These are phyloP conservation scores for Dictyostelium brefeldianum DNA, from an alignment of 78 protist species.

Conservation along the genomic window DNA sequence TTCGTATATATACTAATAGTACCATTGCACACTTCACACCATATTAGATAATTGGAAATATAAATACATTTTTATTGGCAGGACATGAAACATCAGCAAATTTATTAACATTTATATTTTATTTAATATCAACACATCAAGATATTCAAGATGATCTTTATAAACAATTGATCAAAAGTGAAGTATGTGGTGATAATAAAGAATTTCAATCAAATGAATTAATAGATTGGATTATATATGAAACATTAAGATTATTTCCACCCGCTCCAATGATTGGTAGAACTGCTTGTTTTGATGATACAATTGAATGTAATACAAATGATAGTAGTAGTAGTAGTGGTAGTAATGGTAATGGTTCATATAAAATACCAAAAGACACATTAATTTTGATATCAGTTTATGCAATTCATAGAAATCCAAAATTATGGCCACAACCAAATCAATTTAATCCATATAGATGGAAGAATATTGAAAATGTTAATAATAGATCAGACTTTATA, in stretches of 20 bases:
- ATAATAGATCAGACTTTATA: not conserved
- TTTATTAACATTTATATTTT: constrained; percentile 43
- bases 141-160: constrained; percentile 46
- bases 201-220: constrained; percentile 1
- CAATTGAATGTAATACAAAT: not conserved
- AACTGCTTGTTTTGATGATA: not conserved
- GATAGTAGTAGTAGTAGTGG: not conserved
- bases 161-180: not conserved
- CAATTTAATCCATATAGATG: constrained; percentile 51
- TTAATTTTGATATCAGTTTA: constrained; percentile 57
- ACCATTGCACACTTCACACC: not conserved
- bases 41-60: constrained; percentile 43
- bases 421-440: constrained; percentile 18
- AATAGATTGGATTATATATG: constrained; percentile 51
- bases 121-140: constrained; percentile 37
- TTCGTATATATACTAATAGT: too few species aligned
- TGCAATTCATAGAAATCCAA: constrained; percentile 50
- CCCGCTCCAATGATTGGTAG: constrained; percentile 79
- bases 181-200: not conserved
- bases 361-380: constrained; percentile 10
- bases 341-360: not conserved
- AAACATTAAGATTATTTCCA: constrained; percentile 68
- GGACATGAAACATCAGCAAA: constrained; percentile 78
- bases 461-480: not conserved
- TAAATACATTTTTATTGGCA: constrained; percentile 68